Conservation (phyloP, 495 filamentous ascomycete genomes). For the Cryomyces antarcticus region DNA sequence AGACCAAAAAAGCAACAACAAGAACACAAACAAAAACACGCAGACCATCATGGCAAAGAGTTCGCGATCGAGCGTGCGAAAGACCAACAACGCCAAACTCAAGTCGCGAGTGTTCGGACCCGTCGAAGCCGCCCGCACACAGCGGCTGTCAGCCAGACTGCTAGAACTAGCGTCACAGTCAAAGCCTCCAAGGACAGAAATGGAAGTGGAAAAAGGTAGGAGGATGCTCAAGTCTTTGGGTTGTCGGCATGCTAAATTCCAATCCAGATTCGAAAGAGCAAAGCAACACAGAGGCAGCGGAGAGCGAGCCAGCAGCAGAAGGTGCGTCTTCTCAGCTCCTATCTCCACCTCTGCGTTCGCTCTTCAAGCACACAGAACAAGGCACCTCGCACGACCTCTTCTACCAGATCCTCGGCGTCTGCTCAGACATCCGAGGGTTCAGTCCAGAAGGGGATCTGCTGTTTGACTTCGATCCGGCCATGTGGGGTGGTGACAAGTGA, state of each 20-base stretch:
- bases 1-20: background rate
- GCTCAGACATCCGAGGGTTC: slow-evolving; percentile 8
- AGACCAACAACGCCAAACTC: slow-evolving; percentile 56
- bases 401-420: slow-evolving; percentile 3
- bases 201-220: slow-evolving; percentile 18
- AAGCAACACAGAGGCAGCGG: slow-evolving; percentile 1
- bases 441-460: slow-evolving; percentile 1
- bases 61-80: slow-evolving; percentile 48
- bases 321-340: slow-evolving; percentile 6
- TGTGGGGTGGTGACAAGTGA: no score
- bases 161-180: slow-evolving; percentile 53
- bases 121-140: slow-evolving; percentile 48
- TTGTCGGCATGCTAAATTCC: background rate
- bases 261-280: background rate
- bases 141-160: slow-evolving; percentile 62
- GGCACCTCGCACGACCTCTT: background rate
- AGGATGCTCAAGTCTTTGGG: background rate
- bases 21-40: background rate
- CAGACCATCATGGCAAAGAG: slow-evolving; percentile 58
- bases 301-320: slow-evolving; percentile 3
- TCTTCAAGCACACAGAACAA: background rate
- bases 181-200: slow-evolving; percentile 21
- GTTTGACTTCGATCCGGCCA: background rate
- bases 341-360: slow-evolving; percentile 2
- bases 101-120: slow-evolving; percentile 65